Percentiles rank a stretch among this genome's conserved stretches.
Evolutionary conservation across 108 stramenopile species (phyloP).

Genomic region (Nitzschia sp.): DNA sequence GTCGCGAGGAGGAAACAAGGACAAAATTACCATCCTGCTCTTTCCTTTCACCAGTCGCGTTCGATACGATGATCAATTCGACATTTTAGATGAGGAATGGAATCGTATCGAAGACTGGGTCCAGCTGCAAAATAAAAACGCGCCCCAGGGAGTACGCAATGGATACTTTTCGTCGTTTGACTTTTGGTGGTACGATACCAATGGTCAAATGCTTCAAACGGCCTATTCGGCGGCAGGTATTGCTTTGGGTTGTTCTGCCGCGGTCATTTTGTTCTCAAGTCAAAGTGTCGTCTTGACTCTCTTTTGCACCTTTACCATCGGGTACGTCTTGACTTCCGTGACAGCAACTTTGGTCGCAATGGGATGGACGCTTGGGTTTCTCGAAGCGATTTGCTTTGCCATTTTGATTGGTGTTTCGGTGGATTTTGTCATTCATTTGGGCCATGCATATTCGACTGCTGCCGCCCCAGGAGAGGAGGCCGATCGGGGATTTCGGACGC

Average conservation of each 20-base stretch:
- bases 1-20: constrained; percentile 18
- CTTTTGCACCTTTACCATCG: constrained; percentile 40
- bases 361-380: constrained; percentile 52
- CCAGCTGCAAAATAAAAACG: constrained; percentile 19
- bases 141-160: constrained; percentile 31
- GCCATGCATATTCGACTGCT: constrained; percentile 42
- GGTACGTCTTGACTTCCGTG: constrained; percentile 43
- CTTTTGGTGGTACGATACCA: constrained; percentile 62
- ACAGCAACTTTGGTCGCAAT: constrained; percentile 48
- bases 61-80: constrained; percentile 28
- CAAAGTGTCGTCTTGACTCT: constrained; percentile 45
- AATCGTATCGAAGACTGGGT: constrained; percentile 43
- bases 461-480: constrained; percentile 22
- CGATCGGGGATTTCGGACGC: constrained; percentile 30
- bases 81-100: constrained; percentile 42
- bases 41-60: constrained; percentile 32
- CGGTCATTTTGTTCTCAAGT: constrained; percentile 45
- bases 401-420: constrained; percentile 54
- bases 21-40: constrained; percentile 26
- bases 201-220: constrained; percentile 23
- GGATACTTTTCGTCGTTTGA: constrained; percentile 28
- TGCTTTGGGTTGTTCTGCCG: constrained; percentile 37
- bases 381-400: constrained; percentile 50
- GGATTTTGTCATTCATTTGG: constrained; percentile 61
- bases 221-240: constrained; percentile 37